Base-by-base conservation (phyloP, 495 filamentous ascomycete genomes). In the Podospora sp. region DNA sequence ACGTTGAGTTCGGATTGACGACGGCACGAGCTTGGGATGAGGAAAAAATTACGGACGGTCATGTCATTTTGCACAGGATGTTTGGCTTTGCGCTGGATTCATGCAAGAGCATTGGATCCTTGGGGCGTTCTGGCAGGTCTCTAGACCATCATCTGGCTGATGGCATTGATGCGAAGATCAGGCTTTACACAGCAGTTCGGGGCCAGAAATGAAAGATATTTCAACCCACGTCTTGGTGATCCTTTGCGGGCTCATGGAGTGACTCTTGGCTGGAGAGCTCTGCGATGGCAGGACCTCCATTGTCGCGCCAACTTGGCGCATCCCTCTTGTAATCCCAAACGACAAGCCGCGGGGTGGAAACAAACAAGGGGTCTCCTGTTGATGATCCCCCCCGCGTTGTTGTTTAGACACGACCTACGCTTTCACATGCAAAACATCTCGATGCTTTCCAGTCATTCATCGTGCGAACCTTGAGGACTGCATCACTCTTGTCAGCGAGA, bases 61-160 rank as follows among this genome's bases (percentile, higher is more conserved):
- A 62, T 49, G 29, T 40, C 33, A 18, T 40, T 27, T 35, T 40
- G 36, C 36, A 62, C 59, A n/a, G 50, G 61, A 53, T 63, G 61
- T 33, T 55, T 55, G 21, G 24, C 52, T 55, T 55, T 24, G 21
- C 6, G 20, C 52, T 55, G 52, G 52, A 55, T 55, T n/a, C 33
- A 11, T 27, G 21, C 26, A 27, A 33, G 56, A n/a, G 56, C 52
- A 22, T 59, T 59, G 56, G 56, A 59, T 59, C 21, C 18, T 55
- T 55, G 46, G 22, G 49, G 50, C 58, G 29, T 63, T 51, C 51
- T 40, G 22, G 35, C 53, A 60, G 52, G 52, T 1, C 24, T 24
- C n/a, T 11, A 14, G 40, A 46, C 40, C 40, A 46, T 46, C 40
- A 46, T 46, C 40, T 46, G 40, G 40, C 40, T 12, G 40, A 18